Conservation (phyloP, 192 early-diverging fungal genomes). For the Obelidium mucronatum region DNA sequence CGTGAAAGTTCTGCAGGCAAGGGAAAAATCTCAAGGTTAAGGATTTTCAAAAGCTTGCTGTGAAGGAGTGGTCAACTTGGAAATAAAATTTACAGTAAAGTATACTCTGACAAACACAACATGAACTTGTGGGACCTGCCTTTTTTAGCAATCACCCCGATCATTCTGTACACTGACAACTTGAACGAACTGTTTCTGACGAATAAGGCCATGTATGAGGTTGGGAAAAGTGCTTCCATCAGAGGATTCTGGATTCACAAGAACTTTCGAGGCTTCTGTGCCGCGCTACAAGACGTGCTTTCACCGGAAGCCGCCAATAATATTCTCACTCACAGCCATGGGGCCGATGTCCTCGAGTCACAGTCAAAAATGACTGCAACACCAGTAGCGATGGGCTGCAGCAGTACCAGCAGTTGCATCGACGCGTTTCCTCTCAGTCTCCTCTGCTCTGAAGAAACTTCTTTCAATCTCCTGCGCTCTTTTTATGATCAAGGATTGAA, state of each 20-base stretch:
- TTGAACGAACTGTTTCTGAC: not conserved
- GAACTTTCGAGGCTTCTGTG: not conserved
- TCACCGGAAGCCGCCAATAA: not conserved
- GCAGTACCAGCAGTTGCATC: not conserved
- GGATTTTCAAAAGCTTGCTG: not conserved
- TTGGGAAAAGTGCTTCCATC: not conserved
- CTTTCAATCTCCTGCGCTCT: not conserved
- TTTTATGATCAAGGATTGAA: not conserved
- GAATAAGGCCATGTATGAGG: not conserved
- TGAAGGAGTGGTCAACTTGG: no score
- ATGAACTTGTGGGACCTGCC: constrained; percentile 7
- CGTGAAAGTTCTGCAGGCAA: no score
- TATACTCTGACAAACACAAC: no score
- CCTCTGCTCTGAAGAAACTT: not conserved
- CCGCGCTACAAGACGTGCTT: not conserved
- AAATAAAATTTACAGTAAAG: no score
- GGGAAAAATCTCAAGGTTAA: not conserved
- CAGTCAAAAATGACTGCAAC: no score
- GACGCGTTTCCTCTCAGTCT: constrained; percentile 22
- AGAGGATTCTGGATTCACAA: constrained; percentile 6
- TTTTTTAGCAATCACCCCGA: not conserved
- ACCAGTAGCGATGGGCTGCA: no score
- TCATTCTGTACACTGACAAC: constrained; percentile 12
- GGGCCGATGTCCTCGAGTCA: no score
- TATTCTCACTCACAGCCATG: not conserved